phyloP scores from a whole-genome alignment of 2,329 filamentous ascomycete species.

The Periconia macrospinosa region DNA sequence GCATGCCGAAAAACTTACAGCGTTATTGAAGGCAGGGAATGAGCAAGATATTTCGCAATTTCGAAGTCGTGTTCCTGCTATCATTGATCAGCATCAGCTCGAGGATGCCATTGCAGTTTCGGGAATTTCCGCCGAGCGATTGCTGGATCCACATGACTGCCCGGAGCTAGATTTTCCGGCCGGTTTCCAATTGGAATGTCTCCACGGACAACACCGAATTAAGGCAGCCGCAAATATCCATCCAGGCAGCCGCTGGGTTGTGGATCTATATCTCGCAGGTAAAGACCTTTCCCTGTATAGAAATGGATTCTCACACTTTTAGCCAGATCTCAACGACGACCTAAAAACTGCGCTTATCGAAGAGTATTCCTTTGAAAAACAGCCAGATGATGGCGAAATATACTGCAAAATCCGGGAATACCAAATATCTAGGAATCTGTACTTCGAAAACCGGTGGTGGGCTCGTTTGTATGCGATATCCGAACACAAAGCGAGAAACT shows the following conservation, averaged over 20 bases:
- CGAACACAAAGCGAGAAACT: constrained; percentile 18
- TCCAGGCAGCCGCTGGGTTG: constrained; percentile 2
- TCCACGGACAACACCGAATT: constrained; percentile 7
- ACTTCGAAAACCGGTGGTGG: constrained; percentile 23
- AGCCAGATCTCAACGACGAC: constrained; percentile 10
- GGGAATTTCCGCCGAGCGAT: constrained; percentile 8
- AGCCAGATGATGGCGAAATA: constrained; percentile 12
- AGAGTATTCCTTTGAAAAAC: constrained; percentile 14
- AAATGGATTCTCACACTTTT: constrained; percentile 8
- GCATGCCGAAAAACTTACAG: constrained; percentile 8
- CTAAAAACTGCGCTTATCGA: constrained; percentile 11
- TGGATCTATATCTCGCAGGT: constrained; percentile 9
- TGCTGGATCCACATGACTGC: constrained; percentile 7
- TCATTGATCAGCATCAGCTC: constrained; percentile 30
- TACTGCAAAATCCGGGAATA: constrained; percentile 24
- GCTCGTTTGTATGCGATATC: constrained; percentile 24
- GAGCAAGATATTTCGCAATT: constrained; percentile 23
- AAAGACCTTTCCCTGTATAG: constrained; percentile 3
- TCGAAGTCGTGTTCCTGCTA: constrained; percentile 32
- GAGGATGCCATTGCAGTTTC: constrained; percentile 13
- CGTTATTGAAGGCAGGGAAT: constrained; percentile 14
- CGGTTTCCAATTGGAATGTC: constrained; percentile 7
- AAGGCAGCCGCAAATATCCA: constrained; percentile 3
- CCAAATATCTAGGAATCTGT: constrained; percentile 17
- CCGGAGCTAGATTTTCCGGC: constrained; percentile 10